These are phyloP conservation scores for Marasmius sp. DNA, from an alignment of 1,284 basidiomycete species.

Conservation along the genomic window DNA sequence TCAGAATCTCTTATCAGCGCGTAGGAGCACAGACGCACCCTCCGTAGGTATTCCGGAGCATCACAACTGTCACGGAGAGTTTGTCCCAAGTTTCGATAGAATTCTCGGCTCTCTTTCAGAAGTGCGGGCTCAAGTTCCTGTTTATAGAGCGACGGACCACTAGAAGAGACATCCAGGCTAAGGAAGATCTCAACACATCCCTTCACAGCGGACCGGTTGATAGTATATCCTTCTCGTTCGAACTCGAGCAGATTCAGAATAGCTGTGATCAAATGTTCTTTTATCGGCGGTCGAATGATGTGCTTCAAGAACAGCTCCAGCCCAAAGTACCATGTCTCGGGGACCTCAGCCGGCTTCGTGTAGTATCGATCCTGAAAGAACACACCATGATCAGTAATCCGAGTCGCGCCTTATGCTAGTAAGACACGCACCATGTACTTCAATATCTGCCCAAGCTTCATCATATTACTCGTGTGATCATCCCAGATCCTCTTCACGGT, in stretches of 20 bases:
- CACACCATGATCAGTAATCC: not conserved
- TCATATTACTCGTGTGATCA: slow-evolving; percentile 90
- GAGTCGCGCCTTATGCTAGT: slow-evolving; percentile 2
- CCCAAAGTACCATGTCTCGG: slow-evolving; percentile 83
- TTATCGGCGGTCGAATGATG: slow-evolving; percentile 84
- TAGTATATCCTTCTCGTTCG: slow-evolving; percentile 89
- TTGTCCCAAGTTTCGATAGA: slow-evolving; percentile 80
- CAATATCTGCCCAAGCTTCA: slow-evolving; percentile 86
- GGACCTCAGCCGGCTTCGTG: slow-evolving; percentile 69
- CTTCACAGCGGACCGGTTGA: slow-evolving; percentile 90
- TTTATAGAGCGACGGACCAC: slow-evolving; percentile 74
- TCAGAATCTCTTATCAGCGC: not conserved
- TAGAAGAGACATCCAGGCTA: slow-evolving; percentile 56
- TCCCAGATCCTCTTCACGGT: slow-evolving; percentile 90
- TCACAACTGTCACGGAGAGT: slow-evolving; percentile 74
- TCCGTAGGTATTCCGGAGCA: slow-evolving; percentile 79
- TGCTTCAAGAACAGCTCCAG: slow-evolving; percentile 83
- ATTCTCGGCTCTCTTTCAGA: slow-evolving; percentile 74
- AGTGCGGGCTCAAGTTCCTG: slow-evolving; percentile 86
- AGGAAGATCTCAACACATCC: slow-evolving; percentile 88
- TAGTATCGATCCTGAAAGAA: slow-evolving; percentile 81
- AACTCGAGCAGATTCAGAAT: slow-evolving; percentile 87
- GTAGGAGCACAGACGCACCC: slow-evolving; percentile 53
- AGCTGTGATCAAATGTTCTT: slow-evolving; percentile 79
- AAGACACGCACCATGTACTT: slow-evolving; percentile 86